These are phyloP conservation scores for Starmerella ratchasimensis DNA, from an alignment of 805 yeast species.

Conservation along the genomic window DNA sequence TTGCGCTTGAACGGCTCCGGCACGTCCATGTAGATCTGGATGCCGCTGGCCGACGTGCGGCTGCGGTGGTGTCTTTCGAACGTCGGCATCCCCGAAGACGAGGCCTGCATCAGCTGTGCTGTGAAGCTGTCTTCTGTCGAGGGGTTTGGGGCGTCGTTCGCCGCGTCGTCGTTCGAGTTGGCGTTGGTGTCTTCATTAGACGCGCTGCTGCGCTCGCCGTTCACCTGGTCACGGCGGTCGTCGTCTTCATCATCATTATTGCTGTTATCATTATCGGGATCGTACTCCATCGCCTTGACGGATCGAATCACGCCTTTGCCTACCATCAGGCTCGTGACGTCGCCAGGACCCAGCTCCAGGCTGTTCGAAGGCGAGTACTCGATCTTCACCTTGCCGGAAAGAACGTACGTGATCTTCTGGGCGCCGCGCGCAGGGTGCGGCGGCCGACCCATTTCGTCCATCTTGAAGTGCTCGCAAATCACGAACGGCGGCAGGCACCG, in stretches of 20 bases:
- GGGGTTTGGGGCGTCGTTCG: too few relatives aligned
- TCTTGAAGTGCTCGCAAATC: conserved; percentile 16
- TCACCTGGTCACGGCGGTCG: background rate
- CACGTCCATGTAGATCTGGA: conserved; percentile 17
- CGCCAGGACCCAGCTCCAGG: conserved; percentile 16
- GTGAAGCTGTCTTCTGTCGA: too few relatives aligned
- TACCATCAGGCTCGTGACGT: conserved; percentile 18
- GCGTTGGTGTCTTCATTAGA: too few relatives aligned
- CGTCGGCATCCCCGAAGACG: background rate
- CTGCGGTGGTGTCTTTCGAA: too few relatives aligned
- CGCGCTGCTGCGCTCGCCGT: background rate
- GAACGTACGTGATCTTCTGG: conserved; percentile 15
- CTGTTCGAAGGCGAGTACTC: conserved; percentile 16
- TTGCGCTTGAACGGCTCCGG: conserved; percentile 19
- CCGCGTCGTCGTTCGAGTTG: too few relatives aligned
- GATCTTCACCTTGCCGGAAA: conserved; percentile 12
- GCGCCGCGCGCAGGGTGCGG: conserved; percentile 20
- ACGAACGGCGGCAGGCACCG: conserved; percentile 20
- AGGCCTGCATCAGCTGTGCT: background rate
- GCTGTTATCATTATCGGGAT: background rate
- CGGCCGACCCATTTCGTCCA: conserved; percentile 16
- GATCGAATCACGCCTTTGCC: conserved; percentile 18
- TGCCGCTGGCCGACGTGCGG: too few relatives aligned
- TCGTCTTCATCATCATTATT: background rate
- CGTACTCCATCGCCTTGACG: conserved; percentile 4